Base-by-base conservation (phyloP, 2,329 filamentous ascomycete genomes). In the Paraphoma chrysanthemicola region DNA sequence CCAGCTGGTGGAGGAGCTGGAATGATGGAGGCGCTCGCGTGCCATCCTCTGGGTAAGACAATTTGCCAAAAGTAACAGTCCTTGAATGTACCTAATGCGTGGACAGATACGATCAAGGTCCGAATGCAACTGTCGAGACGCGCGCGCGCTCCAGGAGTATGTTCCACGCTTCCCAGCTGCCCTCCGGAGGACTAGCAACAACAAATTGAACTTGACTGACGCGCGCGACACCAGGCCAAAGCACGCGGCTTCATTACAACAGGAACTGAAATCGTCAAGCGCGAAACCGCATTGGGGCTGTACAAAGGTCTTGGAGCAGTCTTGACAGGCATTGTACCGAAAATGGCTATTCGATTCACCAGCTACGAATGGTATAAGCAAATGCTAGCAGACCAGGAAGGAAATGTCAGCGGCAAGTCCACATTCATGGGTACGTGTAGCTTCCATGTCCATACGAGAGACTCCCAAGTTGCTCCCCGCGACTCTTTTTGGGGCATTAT, bases 301-400 rank as follows among this genome's bases (percentile, higher is more conserved):
- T 99, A 99, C 86, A 99, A 99, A 83, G 95, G 95, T 66, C 86
- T 99, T n/a, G 95, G 95, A 60, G 95, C 95, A 53, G 95, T 99
- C 42, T 78, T 98, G 56, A 97, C 93, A 23, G 95, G 95, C 66
- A 99, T 99, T 77, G 88, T 99, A 18, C 95, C 95, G 53, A 99
- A 99, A 81, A 99, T 99, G 95, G 95, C 95, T 59, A 99, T 98
- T 77, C 91, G 95, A 39, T 99, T 99, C 81, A 97, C 94, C 46
- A 96, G 92, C 53, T 99, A 98, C 79, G 95, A 98, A 79, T 88
- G 86, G 75, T 99, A 98, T 81, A 98, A 98, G 86, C 88, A 92
- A 75, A 60, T 90, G 59, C 83, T 97, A 23, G 88, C 91, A 43
- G 84, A 92, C 77, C 80, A 86, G 63, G 73, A 87, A 2, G 91